Base-by-base conservation (phyloP, 192 early-diverging fungal genomes). In the Cladochytrium replicatum region DNA sequence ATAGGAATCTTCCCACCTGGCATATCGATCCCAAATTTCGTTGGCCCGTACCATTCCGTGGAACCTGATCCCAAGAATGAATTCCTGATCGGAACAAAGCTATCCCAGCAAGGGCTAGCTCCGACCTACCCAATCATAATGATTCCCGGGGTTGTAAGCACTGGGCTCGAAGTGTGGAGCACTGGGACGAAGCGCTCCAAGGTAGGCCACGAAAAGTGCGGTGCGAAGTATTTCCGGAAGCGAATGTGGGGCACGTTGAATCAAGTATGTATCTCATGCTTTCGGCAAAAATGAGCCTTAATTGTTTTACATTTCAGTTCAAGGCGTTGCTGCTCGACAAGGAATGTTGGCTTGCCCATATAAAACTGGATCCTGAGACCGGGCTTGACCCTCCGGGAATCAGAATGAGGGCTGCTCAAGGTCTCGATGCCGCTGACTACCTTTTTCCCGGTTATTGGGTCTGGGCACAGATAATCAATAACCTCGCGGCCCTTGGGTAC, bases 361-460 rank as follows among this genome's bases (percentile, higher is more conserved):
- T 94, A 75, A 82, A 75, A 65, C 75, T 94, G 24, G 85, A 93
- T 52, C 67, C 81, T 29, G 46, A 62, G 2, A 89, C 85, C 0
- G 91, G 91, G n/a, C 61, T 89, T 23, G 91, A 94, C 48, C 91
- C 91, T 2, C 75, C 74, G 0, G 79, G 75, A 0, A 70, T 88
- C 51, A 89, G 86, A 55, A 67, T 94, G 21, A 69, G 91, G 15
- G 89, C 90, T 0, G 85, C 91, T 0, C 80, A 54, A 61, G 87
- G 91, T 0, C 62, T 93, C 6, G 86, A 90, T 60, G 86, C 88
- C 0, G 87, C 91, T 0, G 91, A 93, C 58, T 93, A 91, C 55
- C 80, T 93, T 45, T 80, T 91, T 22, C 81, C 85, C 15, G 87
- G 87, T 6, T 85, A 86, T 57, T 93, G 89, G 91, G 84, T 94